phyloP scores from a whole-genome alignment of 768 basidiomycete genomes.

The Tremella mesenterica region DNA sequence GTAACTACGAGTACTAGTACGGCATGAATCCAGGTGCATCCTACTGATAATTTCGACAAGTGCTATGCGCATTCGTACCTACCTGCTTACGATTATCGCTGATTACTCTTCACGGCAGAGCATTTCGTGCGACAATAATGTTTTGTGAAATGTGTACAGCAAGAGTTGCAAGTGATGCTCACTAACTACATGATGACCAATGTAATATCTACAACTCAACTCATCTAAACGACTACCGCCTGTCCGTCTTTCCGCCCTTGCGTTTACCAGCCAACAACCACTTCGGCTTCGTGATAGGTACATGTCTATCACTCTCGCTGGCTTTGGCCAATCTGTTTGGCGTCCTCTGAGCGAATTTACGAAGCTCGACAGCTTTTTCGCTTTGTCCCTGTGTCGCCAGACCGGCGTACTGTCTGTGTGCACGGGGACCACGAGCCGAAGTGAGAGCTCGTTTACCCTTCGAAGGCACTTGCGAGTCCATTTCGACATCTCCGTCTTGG shows the following conservation, averaged over 20 bases:
- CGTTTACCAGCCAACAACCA: constrained; percentile 44
- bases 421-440: constrained; percentile 55
- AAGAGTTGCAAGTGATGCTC: too few relatives aligned
- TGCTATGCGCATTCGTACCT: too few relatives aligned
- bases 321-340: constrained; percentile 84
- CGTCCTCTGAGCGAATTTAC: constrained; percentile 75
- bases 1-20: too few relatives aligned
- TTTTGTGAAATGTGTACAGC: too few relatives aligned
- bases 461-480: constrained; percentile 8
- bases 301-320: constrained; percentile 57
- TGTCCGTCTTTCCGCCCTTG: constrained; percentile 43
- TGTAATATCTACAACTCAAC: not conserved
- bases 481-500: constrained; percentile 16
- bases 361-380: constrained; percentile 67
- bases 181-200: too few relatives aligned
- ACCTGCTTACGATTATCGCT: too few relatives aligned
- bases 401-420: constrained; percentile 68
- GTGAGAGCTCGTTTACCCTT: constrained; percentile 48
- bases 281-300: constrained; percentile 44
- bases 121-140: too few relatives aligned
- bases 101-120: too few relatives aligned
- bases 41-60: too few relatives aligned
- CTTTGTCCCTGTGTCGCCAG: constrained; percentile 73
- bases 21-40: too few relatives aligned
- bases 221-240: constrained; percentile 20